phyloP scores from a whole-genome alignment of 2,329 filamentous ascomycete genomes.

The Trichoderma koningiopsis region DNA sequence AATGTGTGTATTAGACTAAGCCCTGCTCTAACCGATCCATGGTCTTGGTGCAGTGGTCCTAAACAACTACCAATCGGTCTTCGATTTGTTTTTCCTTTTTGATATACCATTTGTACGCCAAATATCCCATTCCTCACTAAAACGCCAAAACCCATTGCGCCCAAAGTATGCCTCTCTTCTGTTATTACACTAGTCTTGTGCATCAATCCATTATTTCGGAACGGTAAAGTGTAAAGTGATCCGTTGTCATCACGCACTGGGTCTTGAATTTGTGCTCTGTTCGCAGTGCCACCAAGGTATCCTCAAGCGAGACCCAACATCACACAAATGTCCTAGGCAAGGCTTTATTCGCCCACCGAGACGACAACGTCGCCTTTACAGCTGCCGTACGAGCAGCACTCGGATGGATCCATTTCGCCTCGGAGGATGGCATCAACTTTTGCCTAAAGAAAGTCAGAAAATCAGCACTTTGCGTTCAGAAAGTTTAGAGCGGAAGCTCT shows the following conservation, averaged over 20 bases:
- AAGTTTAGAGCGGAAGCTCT: conserved; percentile 20
- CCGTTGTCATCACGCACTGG: not conserved
- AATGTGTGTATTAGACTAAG: not conserved
- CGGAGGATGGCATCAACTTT: conserved; percentile 50
- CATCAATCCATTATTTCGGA: not conserved
- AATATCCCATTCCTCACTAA: not conserved
- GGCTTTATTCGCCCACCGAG: conserved; percentile 42
- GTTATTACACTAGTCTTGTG: not conserved
- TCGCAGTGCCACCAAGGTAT: not conserved
- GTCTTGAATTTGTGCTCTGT: not conserved
- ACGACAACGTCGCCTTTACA: conserved; percentile 55
- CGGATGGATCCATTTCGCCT: conserved; percentile 50
- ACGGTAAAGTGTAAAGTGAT: not conserved
- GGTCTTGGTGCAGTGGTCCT: not conserved
- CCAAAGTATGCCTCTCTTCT: not conserved
- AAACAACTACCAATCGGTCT: not conserved
- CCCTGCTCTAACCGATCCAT: not conserved
- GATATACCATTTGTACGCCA: not conserved
- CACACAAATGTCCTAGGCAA: not conserved
- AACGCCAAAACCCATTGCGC: conserved; percentile 18
- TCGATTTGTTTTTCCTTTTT: not conserved
- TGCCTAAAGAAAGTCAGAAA: conserved; percentile 28
- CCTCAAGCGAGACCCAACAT: not conserved
- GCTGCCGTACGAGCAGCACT: conserved; percentile 56
- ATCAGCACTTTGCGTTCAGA: not conserved